Evolutionary conservation across 2,329 filamentous ascomycete species (phyloP), one percentile per base, ranked within the genome.

Genomic region (Sporothrix inflata): DNA sequence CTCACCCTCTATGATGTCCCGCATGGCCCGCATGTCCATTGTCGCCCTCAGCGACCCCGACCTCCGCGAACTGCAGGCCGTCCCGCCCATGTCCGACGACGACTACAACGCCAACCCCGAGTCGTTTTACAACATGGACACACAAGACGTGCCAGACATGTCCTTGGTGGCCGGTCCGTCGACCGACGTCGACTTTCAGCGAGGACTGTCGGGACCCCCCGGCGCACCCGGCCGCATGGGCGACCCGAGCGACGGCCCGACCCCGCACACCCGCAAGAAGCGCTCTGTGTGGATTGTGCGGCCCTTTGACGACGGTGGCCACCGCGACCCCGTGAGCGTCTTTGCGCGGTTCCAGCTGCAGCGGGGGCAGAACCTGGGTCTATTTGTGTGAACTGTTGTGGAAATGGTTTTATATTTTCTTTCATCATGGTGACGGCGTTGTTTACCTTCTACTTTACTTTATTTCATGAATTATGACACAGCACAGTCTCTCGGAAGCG

Each of bases 251-350:
- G 74, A 73, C 34, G 69, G 38, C 45, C 45, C 24, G 16, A 61
- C 30, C 2, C 68, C 45, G 9, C 70, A 30, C 19, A 63, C 71
- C 2, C 40, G 24, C 1, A 78, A 78, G 67, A 72, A 72, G 19
- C 74, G 79, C 19, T 75, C 76, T 0, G 76, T 80, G 57, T 80
- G 79, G 79, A 67, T 80, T 8, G 79, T 80, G 21, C 75, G 78
- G 30, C 75, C 78, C 1, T 75, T 75, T 45, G 76, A 79, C 49
- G 75, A 72, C n/a, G 75, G 75, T 24, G 75, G 76, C 11, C 60
- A 45, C 21, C 72, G 66, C 0, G 72, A 63, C 72, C 74, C 55
- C 67, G 77, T 78, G 7, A 79, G 77, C 47, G 75, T 78, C 0
- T 77, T 77, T 67, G 76, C 77, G 8, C 76, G 77, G 45, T 69